Percentiles rank a stretch among this genome's conserved stretches.
phyloP scores from a whole-genome alignment of 2,329 filamentous ascomycete genomes.

The Aphanocladium album region DNA sequence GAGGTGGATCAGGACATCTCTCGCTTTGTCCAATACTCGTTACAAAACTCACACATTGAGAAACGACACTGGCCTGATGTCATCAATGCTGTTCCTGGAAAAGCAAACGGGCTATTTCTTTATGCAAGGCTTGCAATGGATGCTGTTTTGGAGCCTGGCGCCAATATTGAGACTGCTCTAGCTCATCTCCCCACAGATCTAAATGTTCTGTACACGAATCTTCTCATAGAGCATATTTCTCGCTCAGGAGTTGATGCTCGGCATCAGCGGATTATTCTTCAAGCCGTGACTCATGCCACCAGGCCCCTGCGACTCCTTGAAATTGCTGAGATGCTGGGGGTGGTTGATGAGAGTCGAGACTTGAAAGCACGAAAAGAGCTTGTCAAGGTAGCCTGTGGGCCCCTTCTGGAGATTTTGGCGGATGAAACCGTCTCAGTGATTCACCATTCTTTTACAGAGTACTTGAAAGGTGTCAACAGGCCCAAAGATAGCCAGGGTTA shows the following conservation, averaged over 20 bases:
- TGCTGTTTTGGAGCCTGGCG: slow-evolving; percentile 24
- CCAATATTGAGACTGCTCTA: slow-evolving; percentile 23
- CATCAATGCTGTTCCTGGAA: slow-evolving; percentile 27
- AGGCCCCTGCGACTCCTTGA: slow-evolving; percentile 39
- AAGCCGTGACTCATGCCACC: slow-evolving; percentile 36
- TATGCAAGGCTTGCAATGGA: slow-evolving; percentile 41
- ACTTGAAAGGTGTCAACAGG: slow-evolving; percentile 26
- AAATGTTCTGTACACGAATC: neutral
- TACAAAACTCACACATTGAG: neutral
- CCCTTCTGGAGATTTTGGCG: slow-evolving; percentile 39
- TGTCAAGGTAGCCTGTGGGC: slow-evolving; percentile 36
- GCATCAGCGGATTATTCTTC: slow-evolving; percentile 35
- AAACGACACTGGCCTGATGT: slow-evolving; percentile 7
- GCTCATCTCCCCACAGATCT: slow-evolving; percentile 25
- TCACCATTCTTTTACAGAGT: slow-evolving; percentile 47
- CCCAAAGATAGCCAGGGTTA: slow-evolving; percentile 11
- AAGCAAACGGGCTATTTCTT: slow-evolving; percentile 39
- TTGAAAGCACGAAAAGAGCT: slow-evolving; percentile 30
- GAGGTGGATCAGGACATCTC: slow-evolving; percentile 5
- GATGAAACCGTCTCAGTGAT: slow-evolving; percentile 42
- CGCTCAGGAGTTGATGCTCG: slow-evolving; percentile 26
- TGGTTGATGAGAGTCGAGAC: slow-evolving; percentile 12
- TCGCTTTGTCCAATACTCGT: neutral
- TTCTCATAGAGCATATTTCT: neutral
- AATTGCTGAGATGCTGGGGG: slow-evolving; percentile 25